Evolutionary conservation across 148 eudicot genomes (phyloP), one percentile per base, ranked within the genome.

Genomic region (Diospyros kaki): DNA sequence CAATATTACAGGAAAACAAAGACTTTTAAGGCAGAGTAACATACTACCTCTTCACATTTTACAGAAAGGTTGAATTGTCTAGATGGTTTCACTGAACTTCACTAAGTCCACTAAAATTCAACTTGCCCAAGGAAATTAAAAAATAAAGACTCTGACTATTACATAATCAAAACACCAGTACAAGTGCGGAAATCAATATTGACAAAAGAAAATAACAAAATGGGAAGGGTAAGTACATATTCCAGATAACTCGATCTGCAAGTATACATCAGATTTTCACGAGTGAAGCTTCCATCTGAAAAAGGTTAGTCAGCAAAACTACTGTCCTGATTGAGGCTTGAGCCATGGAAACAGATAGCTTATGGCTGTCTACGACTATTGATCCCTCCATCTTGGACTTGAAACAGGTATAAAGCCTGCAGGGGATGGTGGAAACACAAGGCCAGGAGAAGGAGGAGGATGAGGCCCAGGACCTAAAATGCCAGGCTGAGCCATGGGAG

Each of bases 311-410:
- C 61, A 44, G 73, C 72, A 67, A 67, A 64, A 61, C 58, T 61
- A 60, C 40, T 28, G 60, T 50, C 58, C 48, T 58, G 15, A 11
- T 75, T 6, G 17, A 76, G 75, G 69, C 38, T 58, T 67, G 28
- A 60, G 61, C 71, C 81, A 43, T 18, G 66, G 44, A 69, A 58
- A 28, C 79, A 66, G 52, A 63, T 41, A 65, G 28, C 72, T 43
- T 48, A 73, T 72, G 61, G 61, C 75, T 70, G 28, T 66, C 72
- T 56, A 68, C 5, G 69, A 58, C 83, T 81, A 88, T n/a, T 81
- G 86, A 73, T 82, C 90, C 86, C 93, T 93, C 98, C 98, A 93
- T 75, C 90, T 86, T 53, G 98, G 98, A 79, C 98, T 93, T 73
- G 86, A 72, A 2, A 93, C 9, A 6, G 91, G 86, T 76, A 89